Conservation (phyloP, 2,329 filamentous ascomycete species). For the Cladosporium sp. region DNA sequence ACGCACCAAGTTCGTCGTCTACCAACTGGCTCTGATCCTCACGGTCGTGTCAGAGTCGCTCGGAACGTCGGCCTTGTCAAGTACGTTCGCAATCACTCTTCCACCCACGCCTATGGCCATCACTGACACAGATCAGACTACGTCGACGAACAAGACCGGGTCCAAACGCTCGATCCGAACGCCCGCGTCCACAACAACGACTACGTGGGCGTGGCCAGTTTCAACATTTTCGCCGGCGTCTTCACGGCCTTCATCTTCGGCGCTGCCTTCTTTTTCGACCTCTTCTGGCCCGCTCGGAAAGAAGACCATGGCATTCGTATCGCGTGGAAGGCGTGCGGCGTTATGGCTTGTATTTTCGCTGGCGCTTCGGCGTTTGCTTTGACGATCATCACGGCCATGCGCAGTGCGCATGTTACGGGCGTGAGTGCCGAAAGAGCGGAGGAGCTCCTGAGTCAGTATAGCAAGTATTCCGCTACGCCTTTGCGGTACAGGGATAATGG, state of each 20-base stretch:
- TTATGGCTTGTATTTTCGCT: slow-evolving; percentile 45
- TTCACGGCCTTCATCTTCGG: slow-evolving; percentile 56
- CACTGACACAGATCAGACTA: slow-evolving; percentile 40
- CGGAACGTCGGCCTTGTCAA: slow-evolving; percentile 51
- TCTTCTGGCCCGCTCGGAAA: slow-evolving; percentile 54
- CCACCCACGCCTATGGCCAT: neutral
- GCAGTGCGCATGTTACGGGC: slow-evolving; percentile 44
- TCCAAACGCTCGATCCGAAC: slow-evolving; percentile 36
- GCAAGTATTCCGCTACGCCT: slow-evolving; percentile 35
- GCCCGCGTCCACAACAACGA: slow-evolving; percentile 51
- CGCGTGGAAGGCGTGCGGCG: slow-evolving; percentile 51
- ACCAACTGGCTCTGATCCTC: slow-evolving; percentile 55
- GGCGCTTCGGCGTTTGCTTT: slow-evolving; percentile 46
- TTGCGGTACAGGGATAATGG: slow-evolving; percentile 47
- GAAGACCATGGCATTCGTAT: slow-evolving; percentile 46
- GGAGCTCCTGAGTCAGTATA: slow-evolving; percentile 26
- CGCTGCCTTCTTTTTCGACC: slow-evolving; percentile 57
- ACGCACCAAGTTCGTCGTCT: slow-evolving; percentile 55
- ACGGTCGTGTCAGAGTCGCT: slow-evolving; percentile 54
- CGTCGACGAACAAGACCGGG: slow-evolving; percentile 48
- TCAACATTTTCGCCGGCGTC: slow-evolving; percentile 56
- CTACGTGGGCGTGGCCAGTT: slow-evolving; percentile 51
- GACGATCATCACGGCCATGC: slow-evolving; percentile 48
- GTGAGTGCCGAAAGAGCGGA: slow-evolving; percentile 29
- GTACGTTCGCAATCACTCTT: slow-evolving; percentile 31